phyloP scores from a whole-genome alignment of 2,329 filamentous ascomycete species.

The Xylaria sp. region DNA sequence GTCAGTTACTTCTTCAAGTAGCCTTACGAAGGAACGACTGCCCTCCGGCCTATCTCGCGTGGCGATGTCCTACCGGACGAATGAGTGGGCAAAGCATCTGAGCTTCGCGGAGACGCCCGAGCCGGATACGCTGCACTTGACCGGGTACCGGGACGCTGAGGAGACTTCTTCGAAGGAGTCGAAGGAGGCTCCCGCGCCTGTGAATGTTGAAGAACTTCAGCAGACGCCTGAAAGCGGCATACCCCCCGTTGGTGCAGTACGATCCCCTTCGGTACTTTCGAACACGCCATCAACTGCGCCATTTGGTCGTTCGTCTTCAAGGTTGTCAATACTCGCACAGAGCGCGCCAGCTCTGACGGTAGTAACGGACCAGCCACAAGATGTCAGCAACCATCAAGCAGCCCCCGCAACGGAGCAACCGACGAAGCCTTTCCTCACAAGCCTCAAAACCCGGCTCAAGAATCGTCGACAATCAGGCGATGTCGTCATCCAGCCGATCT shows the following conservation, averaged over 20 bases:
- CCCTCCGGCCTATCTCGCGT: conserved; percentile 75
- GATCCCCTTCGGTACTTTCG: conserved; percentile 35
- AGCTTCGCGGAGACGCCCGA: conserved; percentile 74
- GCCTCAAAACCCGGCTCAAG: conserved; percentile 28
- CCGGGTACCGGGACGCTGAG: conserved; percentile 42
- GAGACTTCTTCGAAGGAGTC: conserved; percentile 33
- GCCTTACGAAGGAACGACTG: conserved; percentile 63
- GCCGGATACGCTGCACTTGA: conserved; percentile 60
- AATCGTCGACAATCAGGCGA: conserved; percentile 34
- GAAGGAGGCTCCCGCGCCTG: conserved; percentile 59
- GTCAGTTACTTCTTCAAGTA: conserved; percentile 45
- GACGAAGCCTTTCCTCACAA: conserved; percentile 18
- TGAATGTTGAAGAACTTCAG: conserved; percentile 66
- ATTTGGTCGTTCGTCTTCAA: conserved; percentile 26
- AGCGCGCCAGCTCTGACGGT: conserved; percentile 2
- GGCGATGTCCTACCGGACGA: conserved; percentile 82
- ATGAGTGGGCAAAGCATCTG: conserved; percentile 95
- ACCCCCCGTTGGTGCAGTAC: conserved; percentile 42
- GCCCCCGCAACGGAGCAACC: background rate
- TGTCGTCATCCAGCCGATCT: conserved; percentile 44
- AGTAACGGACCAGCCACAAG: conserved; percentile 3
- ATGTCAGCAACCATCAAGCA: conserved; percentile 7
- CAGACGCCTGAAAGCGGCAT: conserved; percentile 61
- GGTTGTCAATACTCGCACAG: conserved; percentile 16
- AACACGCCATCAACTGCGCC: conserved; percentile 22